Conservation (phyloP, 345 rosid genomes). For the Laguncularia racemosa region DNA sequence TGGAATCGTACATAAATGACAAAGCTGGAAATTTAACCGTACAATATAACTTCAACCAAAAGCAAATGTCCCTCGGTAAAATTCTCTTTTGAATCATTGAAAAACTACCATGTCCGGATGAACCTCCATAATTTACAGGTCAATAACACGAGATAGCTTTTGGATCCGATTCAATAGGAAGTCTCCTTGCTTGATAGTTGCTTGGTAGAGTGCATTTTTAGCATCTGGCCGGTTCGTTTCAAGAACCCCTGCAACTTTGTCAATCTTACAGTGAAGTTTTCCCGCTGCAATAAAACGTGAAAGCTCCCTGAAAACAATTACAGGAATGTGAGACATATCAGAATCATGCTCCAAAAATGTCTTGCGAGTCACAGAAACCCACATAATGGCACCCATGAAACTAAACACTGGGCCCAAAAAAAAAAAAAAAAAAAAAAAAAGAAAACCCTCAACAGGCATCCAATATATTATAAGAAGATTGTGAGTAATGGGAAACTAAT, state of each 20-base stretch:
- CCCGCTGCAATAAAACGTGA: slow-evolving; percentile 94
- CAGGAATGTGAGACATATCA: not conserved
- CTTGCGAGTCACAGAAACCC: too few relatives aligned
- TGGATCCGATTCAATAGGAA: slow-evolving; percentile 93
- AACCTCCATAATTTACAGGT: slow-evolving; percentile 39
- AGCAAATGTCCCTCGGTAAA: too few relatives aligned
- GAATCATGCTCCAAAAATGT: not conserved
- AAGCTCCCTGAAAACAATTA: slow-evolving; percentile 63
- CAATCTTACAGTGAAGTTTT: slow-evolving; percentile 99
- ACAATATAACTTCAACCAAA: too few relatives aligned
- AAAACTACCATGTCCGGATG: too few relatives aligned
- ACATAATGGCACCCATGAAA: not conserved
- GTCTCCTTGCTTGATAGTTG: slow-evolving; percentile 98
- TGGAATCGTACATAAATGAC: too few relatives aligned
- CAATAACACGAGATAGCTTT: slow-evolving; percentile 94
- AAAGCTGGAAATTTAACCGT: too few relatives aligned
- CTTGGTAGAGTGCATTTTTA: slow-evolving; percentile 96
- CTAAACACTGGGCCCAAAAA: not conserved
- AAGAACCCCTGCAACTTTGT: slow-evolving; percentile 96
- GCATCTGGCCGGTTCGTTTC: slow-evolving; percentile 98
- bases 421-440: too few relatives aligned
- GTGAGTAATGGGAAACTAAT: not conserved
- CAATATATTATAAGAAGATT: not conserved
- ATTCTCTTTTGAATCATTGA: too few relatives aligned
- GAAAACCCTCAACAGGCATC: not conserved